Evolutionary conservation across 1,284 basidiomycete species (phyloP), one percentile per base, ranked within the genome.

Genomic region (Marasmius fiardii): DNA sequence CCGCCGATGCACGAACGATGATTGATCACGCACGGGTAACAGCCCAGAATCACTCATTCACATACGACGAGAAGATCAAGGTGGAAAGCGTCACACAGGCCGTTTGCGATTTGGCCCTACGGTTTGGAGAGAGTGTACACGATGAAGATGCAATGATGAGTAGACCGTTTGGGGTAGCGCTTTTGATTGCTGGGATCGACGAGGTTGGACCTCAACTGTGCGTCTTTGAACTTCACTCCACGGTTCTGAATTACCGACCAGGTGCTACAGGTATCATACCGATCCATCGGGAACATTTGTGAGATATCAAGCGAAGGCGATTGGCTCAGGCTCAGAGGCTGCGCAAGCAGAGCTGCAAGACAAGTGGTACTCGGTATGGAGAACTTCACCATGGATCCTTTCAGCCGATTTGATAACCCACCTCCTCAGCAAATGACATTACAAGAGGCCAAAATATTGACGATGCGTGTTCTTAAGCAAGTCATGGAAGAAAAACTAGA

Each of bases 401-500:
- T 37, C 33, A 45, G 44, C 55, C 39, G 43, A 48, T 16, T 43
- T n/a, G 44, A 7, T 57, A 26, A 49, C 54, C 56, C 10, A 52
- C 31, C 55, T n/a, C n/a, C 33, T 58, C 53, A 98, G 95, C 88
- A 90, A 85, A 96, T 99, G 88, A 89, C 90, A 7, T 77, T 99
- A 26, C 76, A 81, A 61, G 95, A 98, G 70, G 97, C 95, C 1
- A 91, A 95, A 64, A 78, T 85, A 33, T 75, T 99, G 57, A 90
- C 93, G 11, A 76, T 99, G 59, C 88, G 88, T 60, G 93, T 98
- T 43, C 76, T 99, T 61, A 98, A 98, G 77, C 95, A 99, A 76
- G 97, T 99, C 49, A 99, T 99, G 97, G 97, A 99, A 73, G 97
- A 99, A 79, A 96, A 96, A 73, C 82, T 99, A 41, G 94, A 98